These are phyloP conservation scores for Caloboletus firmus DNA, from an alignment of 1,284 basidiomycete genomes.

Conservation along the genomic window DNA sequence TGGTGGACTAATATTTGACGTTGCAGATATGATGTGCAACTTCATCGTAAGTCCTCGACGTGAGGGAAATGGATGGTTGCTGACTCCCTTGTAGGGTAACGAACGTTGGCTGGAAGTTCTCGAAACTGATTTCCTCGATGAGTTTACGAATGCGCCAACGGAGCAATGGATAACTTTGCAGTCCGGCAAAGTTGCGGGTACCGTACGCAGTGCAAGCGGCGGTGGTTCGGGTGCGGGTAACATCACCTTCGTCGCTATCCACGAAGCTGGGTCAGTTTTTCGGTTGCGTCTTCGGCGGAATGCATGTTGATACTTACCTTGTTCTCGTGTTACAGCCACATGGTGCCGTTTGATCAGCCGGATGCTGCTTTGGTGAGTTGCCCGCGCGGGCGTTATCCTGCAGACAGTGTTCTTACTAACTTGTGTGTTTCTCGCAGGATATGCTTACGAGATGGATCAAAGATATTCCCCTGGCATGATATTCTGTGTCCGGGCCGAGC, in stretches of 20 bases:
- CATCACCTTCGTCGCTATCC: slow-evolving; percentile 70
- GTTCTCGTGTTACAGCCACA: slow-evolving; percentile 53
- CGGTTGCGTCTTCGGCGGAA: background rate
- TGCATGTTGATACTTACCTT: slow-evolving; percentile 8
- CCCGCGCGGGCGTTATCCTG: background rate
- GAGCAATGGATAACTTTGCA: slow-evolving; percentile 56
- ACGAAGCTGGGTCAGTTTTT: slow-evolving; percentile 66
- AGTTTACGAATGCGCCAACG: slow-evolving; percentile 56
- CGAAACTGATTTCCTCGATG: slow-evolving; percentile 59
- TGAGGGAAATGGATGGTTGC: slow-evolving; percentile 24
- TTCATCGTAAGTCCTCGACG: slow-evolving; percentile 51
- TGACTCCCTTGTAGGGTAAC: slow-evolving; percentile 53
- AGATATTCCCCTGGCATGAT: slow-evolving; percentile 39
- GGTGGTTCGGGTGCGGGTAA: slow-evolving; percentile 65
- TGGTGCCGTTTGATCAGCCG: slow-evolving; percentile 85
- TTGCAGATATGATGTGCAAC: slow-evolving; percentile 78
- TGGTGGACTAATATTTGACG: background rate
- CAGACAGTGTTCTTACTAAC: background rate
- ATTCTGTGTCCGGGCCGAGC: background rate
- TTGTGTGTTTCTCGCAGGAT: slow-evolving; percentile 25
- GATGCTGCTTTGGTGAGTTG: slow-evolving; percentile 66
- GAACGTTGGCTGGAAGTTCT: slow-evolving; percentile 67
- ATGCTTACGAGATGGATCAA: slow-evolving; percentile 41
- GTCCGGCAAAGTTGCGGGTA: slow-evolving; percentile 50
- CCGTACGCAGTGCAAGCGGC: slow-evolving; percentile 63